phyloP scores from a whole-genome alignment of 2,329 filamentous ascomycete genomes.

The Pseudogymnoascus sp. region DNA sequence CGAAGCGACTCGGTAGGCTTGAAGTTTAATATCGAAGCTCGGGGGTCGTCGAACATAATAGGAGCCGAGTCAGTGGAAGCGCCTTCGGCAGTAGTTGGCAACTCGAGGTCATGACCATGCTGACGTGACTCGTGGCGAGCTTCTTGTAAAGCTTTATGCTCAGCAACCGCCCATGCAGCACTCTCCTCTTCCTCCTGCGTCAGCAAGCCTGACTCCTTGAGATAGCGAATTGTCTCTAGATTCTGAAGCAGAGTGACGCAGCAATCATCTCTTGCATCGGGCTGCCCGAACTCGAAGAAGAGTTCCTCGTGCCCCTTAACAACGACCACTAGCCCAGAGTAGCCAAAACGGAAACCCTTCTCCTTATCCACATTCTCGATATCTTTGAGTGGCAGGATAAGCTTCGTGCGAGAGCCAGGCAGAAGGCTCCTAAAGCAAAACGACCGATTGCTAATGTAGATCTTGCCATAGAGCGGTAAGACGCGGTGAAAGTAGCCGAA shows the following conservation, averaged over 20 bases:
- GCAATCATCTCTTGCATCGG: slow-evolving; percentile 80
- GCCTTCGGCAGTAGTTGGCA: slow-evolving; percentile 39
- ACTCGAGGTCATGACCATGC: slow-evolving; percentile 41
- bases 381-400: slow-evolving; percentile 83
- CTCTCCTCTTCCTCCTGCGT: slow-evolving; percentile 61
- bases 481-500: slow-evolving; percentile 89
- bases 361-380: slow-evolving; percentile 92
- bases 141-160: slow-evolving; percentile 71
- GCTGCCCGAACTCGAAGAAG: slow-evolving; percentile 83
- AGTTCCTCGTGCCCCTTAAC: slow-evolving; percentile 91
- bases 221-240: slow-evolving; percentile 62
- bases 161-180: slow-evolving; percentile 67
- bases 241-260: slow-evolving; percentile 70
- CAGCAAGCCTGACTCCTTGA: slow-evolving; percentile 61
- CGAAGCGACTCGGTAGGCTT: slow-evolving; percentile 72
- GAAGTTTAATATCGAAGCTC: slow-evolving; percentile 82
- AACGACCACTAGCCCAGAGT: slow-evolving; percentile 83
- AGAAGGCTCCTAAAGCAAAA: slow-evolving; percentile 92
- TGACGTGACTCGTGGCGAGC: slow-evolving; percentile 50
- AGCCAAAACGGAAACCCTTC: slow-evolving; percentile 87
- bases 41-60: slow-evolving; percentile 82
- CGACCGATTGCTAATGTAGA: slow-evolving; percentile 80
- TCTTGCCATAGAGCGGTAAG: slow-evolving; percentile 87
- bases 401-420: slow-evolving; percentile 81
- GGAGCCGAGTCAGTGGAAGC: slow-evolving; percentile 52